A percentile compares a stretch with the other conserved stretches of the same genome.
Evolutionary conservation across 495 filamentous ascomycete genomes (phyloP).

Genomic region (Sphaerosporella brunnea): DNA sequence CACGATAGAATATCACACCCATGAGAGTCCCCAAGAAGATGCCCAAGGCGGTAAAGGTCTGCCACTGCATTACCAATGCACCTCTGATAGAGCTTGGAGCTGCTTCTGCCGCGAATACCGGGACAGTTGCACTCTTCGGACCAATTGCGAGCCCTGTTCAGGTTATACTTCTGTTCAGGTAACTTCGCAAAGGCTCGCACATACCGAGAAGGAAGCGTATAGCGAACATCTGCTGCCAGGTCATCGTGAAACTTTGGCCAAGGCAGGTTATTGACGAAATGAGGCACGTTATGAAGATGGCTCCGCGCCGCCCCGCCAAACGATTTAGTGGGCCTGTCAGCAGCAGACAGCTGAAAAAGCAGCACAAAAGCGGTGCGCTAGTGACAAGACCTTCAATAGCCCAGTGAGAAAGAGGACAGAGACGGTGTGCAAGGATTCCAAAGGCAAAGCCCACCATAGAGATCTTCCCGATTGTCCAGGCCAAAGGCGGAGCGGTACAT

Average conservation of each 20-base stretch:
- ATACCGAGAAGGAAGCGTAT: constrained; percentile 27
- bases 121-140: constrained; percentile 60
- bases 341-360: constrained; percentile 62
- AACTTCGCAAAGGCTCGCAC: too few relatives aligned
- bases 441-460: constrained; percentile 35
- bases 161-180: too few relatives aligned
- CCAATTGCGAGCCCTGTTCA: constrained; percentile 49
- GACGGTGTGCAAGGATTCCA: constrained; percentile 38
- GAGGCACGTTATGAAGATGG: constrained; percentile 36
- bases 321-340: background rate
- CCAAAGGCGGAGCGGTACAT: constrained; percentile 28
- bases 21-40: constrained; percentile 56
- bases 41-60: constrained; percentile 70
- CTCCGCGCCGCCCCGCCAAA: constrained; percentile 54
- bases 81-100: constrained; percentile 53
- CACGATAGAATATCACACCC: constrained; percentile 49
- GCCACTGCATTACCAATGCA: constrained; percentile 63
- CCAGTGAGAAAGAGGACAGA: too few relatives aligned
- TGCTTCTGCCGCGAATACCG: constrained; percentile 59
- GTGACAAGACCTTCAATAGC: constrained; percentile 52
- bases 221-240: constrained; percentile 44
- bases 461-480: background rate
- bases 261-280: constrained; percentile 51
- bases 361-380: constrained; percentile 53
- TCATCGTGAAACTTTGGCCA: constrained; percentile 53